Evolutionary conservation across 2,329 filamentous ascomycete genomes (phyloP), one percentile per base, ranked within the genome.

Genomic region (Penicillium sp.): DNA sequence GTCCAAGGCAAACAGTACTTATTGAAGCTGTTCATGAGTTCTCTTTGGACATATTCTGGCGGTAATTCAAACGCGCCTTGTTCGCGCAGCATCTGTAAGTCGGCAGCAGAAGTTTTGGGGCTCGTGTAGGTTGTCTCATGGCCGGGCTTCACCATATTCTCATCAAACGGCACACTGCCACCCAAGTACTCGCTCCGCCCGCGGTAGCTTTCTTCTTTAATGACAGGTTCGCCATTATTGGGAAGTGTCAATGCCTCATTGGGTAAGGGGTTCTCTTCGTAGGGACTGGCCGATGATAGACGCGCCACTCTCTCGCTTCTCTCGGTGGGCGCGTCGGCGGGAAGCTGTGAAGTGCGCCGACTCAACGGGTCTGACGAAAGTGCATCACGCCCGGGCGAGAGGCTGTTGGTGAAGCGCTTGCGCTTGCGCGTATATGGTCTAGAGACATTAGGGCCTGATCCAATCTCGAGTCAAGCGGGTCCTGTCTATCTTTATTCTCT

Each of bases 1-100:
- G 73, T 75, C 75, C 75, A 77, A 8, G 73, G 71, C 34, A 71
- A 70, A 49, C 75, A 77, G 31, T 72, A 70, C 28, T 64, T 69
- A 65, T 72, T 73, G 40, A 77, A 77, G 7, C 68, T 69, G n/a
- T 75, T 65, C 51, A 77, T 69, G 10, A 77, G 51, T 16, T 69
- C 69, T 39, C 68, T 68, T 5, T 74, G 71, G 14, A 75, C 65
- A 0, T 68, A 31, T 3, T 59, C 2, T 2, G 65, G 61, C 1
- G 65, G 65, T 1, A 68, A 18, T 8, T 65, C 63, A 33, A 62
- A 67, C 0, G 63, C 62, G 2, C 62, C 62, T 46, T 68, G 64
- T 7, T 67, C 58, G 14, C 55, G 59, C 3, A 68, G 49, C 52
- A 68, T 64, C 46, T 63, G 61, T 8, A 62, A 28, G 46, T 68